Percentiles rank a stretch among this genome's conserved stretches.
Evolutionary conservation across 148 eudicot species (phyloP).

Genomic region (Rhododendron simsii): DNA sequence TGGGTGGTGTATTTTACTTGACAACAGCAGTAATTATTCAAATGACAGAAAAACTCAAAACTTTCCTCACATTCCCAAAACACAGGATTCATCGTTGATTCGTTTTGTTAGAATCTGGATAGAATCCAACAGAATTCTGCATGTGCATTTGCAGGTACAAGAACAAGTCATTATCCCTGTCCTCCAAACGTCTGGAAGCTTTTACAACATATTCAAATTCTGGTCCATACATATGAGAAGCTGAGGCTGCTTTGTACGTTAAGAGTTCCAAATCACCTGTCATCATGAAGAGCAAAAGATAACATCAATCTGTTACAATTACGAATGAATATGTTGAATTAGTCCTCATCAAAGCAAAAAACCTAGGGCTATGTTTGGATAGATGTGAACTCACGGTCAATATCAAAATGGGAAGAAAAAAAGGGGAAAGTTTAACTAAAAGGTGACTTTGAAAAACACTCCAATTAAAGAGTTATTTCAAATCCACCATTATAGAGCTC

Average conservation of each 20-base stretch:
- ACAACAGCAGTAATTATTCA: background rate
- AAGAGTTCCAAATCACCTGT: slow-evolving; percentile 68
- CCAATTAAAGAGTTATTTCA: background rate
- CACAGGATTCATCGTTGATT: background rate
- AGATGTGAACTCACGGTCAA: background rate
- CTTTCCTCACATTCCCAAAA: background rate
- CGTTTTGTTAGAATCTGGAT: slow-evolving; percentile 12
- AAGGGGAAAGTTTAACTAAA: background rate
- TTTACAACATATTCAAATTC: slow-evolving; percentile 54
- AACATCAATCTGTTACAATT: background rate
- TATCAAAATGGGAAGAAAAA: background rate
- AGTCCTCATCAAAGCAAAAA: background rate
- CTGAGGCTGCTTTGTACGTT: slow-evolving; percentile 76
- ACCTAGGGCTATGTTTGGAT: background rate
- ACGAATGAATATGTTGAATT: background rate
- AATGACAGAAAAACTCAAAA: background rate
- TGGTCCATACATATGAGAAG: slow-evolving; percentile 63
- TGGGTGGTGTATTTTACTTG: background rate
- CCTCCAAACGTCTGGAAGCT: slow-evolving; percentile 29
- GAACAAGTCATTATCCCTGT: slow-evolving; percentile 24
- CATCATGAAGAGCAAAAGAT: background rate
- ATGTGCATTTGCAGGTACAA: slow-evolving; percentile 38
- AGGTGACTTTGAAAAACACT: background rate
- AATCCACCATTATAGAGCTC: background rate
- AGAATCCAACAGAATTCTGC: slow-evolving; percentile 48